Conservation (phyloP, 148 eudicot genomes). For the Diospyros lotus region DNA sequence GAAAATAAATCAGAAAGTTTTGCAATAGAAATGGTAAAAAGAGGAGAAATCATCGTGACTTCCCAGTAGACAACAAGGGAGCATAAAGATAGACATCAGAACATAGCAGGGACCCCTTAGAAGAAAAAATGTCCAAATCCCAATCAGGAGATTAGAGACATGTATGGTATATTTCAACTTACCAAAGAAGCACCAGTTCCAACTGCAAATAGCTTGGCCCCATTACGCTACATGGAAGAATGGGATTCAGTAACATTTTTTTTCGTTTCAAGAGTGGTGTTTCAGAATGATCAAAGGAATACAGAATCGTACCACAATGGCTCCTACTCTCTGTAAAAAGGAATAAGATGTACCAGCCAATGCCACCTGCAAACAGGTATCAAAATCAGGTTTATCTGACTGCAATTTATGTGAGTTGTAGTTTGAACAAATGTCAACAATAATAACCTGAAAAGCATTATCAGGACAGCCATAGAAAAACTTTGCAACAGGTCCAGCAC, state of each 20-base stretch:
- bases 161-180: constrained; percentile 14
- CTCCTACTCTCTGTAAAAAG: constrained; percentile 68
- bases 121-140: neutral
- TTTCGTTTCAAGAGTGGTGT: neutral
- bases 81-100: neutral
- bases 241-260: constrained; percentile 1
- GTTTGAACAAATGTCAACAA: neutral
- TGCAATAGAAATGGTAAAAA: too few species aligned
- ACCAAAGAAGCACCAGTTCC: constrained; percentile 87
- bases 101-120: neutral
- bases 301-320: constrained; percentile 53
- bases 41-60: too few species aligned
- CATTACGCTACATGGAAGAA: constrained; percentile 63
- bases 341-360: constrained; percentile 79
- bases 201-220: constrained; percentile 80
- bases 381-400: neutral
- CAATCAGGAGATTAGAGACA: neutral
- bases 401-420: neutral
- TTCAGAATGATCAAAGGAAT: neutral
- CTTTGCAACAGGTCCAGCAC: constrained; percentile 59
- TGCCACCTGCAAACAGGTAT: constrained; percentile 49
- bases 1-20: too few species aligned
- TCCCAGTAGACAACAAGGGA: too few species aligned
- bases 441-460: constrained; percentile 80
- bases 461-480: constrained; percentile 86